Percentiles rank a stretch among this genome's conserved stretches.
These are phyloP conservation scores for Solanum verrucosum DNA, from an alignment of 257 asterid species.

Conservation along the genomic window DNA sequence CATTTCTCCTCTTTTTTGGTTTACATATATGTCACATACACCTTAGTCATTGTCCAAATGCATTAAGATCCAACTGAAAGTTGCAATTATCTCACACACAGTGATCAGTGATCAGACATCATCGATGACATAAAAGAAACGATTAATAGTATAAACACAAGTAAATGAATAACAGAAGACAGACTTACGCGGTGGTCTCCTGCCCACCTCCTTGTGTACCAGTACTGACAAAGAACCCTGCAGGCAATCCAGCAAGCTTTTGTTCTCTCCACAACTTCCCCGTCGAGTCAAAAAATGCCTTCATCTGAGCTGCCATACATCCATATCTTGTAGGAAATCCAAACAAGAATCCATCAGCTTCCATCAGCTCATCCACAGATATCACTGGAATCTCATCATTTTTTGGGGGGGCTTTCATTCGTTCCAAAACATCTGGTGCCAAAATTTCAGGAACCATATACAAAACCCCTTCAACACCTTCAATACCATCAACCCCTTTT, in stretches of 20 bases:
- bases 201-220: constrained; percentile 99
- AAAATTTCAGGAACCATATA: constrained; percentile 81
- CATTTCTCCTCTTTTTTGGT: neutral
- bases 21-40: neutral
- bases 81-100: neutral
- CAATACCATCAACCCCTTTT: constrained; percentile 63
- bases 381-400: constrained; percentile 14
- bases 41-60: neutral
- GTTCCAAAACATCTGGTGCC: constrained; percentile 39
- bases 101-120: neutral
- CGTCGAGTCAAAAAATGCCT: constrained; percentile 88
- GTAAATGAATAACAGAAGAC: neutral
- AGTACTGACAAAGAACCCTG: constrained; percentile 94
- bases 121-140: neutral
- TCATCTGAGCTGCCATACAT: constrained; percentile 96
- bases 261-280: constrained; percentile 86
- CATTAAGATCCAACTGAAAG: neutral
- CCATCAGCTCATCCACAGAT: constrained; percentile 32
- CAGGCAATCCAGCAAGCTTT: constrained; percentile 87
- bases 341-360: constrained; percentile 80
- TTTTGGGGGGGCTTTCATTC: constrained; percentile 45
- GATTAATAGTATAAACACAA: neutral
- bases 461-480: constrained; percentile 64
- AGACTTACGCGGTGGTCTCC: constrained; percentile 92
- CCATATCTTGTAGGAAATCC: constrained; percentile 97